Conservation (phyloP, 129 eudicot species). For the Escallonia rubra region DNA sequence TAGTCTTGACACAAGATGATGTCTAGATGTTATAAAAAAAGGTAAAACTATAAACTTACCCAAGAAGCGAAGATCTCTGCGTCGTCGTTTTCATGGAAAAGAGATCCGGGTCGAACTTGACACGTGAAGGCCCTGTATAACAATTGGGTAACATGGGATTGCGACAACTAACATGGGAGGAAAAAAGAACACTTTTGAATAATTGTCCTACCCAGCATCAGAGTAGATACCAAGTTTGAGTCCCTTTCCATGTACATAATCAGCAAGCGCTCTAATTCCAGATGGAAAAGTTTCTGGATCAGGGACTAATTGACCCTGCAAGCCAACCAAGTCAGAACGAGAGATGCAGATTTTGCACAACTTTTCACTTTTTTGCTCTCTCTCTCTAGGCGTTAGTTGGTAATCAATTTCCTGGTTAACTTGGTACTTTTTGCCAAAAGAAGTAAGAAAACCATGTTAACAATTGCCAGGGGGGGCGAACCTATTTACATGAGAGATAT, state of each 20-base stretch:
- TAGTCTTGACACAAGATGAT: no score
- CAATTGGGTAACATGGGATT: neutral
- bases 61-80: conserved; percentile 91
- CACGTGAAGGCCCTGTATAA: conserved; percentile 76
- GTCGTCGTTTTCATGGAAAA: conserved; percentile 77
- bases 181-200: neutral
- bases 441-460: no score
- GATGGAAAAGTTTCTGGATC: conserved; percentile 74
- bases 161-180: no score
- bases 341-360: neutral
- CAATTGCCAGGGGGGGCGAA: neutral
- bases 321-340: conserved; percentile 9
- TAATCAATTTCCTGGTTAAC: neutral
- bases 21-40: no score
- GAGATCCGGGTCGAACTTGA: conserved; percentile 92
- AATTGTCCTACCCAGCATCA: conserved; percentile 77
- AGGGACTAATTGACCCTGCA: conserved; percentile 71
- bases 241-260: conserved; percentile 85
- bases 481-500: neutral
- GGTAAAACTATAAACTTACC: conserved; percentile 47
- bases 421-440: no score
- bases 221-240: conserved; percentile 97
- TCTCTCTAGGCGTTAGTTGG: neutral
- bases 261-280: conserved; percentile 83
- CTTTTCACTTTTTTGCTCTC: neutral